A percentile compares a stretch with the other conserved stretches of the same genome.
Conservation (phyloP, 108 stramenopile genomes). For the Cafeteria roenbergensis region DNA sequence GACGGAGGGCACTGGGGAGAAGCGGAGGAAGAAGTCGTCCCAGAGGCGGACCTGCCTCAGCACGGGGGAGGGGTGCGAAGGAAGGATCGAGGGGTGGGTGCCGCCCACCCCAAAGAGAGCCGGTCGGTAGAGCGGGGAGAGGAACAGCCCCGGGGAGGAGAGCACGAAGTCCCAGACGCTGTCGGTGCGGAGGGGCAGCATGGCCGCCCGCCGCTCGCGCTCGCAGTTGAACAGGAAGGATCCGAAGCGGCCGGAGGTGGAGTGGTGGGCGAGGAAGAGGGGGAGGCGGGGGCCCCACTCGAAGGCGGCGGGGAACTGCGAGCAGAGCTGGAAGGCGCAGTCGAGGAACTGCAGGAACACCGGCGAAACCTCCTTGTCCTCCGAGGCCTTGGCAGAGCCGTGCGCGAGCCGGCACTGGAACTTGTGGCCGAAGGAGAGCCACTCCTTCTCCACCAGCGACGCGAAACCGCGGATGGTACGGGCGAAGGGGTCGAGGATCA, state of each 20-base stretch:
- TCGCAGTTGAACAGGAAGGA: constrained; percentile 79
- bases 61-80: constrained; percentile 5
- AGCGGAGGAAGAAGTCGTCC: constrained; percentile 9
- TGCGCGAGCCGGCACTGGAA: constrained; percentile 37
- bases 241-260: constrained; percentile 79
- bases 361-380: constrained; percentile 60
- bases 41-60: constrained; percentile 4
- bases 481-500: constrained; percentile 47
- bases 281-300: constrained; percentile 54
- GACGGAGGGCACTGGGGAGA: neutral
- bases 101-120: neutral
- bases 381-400: constrained; percentile 6
- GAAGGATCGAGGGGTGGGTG: neutral
- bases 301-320: constrained; percentile 66
- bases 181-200: neutral
- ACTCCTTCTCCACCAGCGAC: constrained; percentile 41
- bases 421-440: constrained; percentile 49
- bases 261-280: constrained; percentile 35
- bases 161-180: constrained; percentile 12
- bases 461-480: constrained; percentile 45
- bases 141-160: neutral
- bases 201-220: constrained; percentile 40
- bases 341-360: constrained; percentile 96
- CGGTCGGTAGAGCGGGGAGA: neutral
- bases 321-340: constrained; percentile 76